Base-by-base conservation (phyloP, 192 early-diverging fungal species). In the Cetraspora pellucida region DNA sequence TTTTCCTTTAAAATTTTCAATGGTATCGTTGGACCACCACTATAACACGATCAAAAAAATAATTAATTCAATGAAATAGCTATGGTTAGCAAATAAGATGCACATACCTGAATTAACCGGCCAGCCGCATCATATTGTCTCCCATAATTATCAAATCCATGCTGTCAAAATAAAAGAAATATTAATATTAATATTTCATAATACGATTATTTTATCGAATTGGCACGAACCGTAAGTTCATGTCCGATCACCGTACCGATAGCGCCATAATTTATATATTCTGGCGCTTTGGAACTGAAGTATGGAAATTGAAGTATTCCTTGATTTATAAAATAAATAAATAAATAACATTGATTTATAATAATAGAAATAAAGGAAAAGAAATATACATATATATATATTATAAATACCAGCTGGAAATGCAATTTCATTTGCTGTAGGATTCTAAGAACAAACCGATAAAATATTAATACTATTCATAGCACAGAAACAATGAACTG, bases 11-110 rank as follows among this genome's bases (percentile, higher is more conserved):
- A 91, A 94, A n/a, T 78, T 80, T 49, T 77, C 67, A 11, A 84
- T 66, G 0, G 91, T 93, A 50, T 79, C 65, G 21, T 90, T 86
- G 11, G 89, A 88, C 92, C 92, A 94, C 93, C 93, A 94, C 78
- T 82, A n/a, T 21, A n/a, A 17, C 21, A 47, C 11, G 1, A 44
- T 30, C 19, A 37, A 61, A 44, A n/a, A 11, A 61, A 44, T 43
- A 65, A 14, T 10, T 27, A 27, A 28, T 68, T 68, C 63, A n/a
- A 17, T 63, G 2, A 30, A 61, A 2, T 1, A 37, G n/a, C 1
- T 31, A 43, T 19, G 10, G 0, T 10, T 30, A n/a, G 28, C 16
- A 14, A 63, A 30, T 63, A 30, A 63, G 6, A 28, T 27, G 16
- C 1, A 49, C 61, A 60, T 82, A 82, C 81, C 45, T 84, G 78